Evolutionary conservation across 805 yeast genomes (phyloP).

Genomic region (Starmerella kuoi): DNA sequence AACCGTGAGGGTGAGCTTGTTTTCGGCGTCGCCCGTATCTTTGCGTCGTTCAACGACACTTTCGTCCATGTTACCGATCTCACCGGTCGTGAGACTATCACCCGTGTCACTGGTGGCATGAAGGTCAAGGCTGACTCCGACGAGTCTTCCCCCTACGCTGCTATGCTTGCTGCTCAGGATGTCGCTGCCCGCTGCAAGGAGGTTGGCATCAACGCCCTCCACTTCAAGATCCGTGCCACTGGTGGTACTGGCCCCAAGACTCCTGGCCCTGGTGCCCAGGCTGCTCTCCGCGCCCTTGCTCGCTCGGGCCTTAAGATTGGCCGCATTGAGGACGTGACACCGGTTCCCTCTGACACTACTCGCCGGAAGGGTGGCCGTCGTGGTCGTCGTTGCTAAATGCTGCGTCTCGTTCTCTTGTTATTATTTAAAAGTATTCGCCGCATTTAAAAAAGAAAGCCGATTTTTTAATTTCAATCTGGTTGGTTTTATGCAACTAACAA

Average conservation of each 20-base stretch:
- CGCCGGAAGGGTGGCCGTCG: slow-evolving; percentile 99
- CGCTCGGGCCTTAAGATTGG: slow-evolving; percentile 99
- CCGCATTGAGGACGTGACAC: slow-evolving; percentile 99
- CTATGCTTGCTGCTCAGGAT: slow-evolving; percentile 99
- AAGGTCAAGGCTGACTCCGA: slow-evolving; percentile 99
- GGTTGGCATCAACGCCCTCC: slow-evolving; percentile 99
- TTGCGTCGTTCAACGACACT: slow-evolving; percentile 99
- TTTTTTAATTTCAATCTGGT: background rate
- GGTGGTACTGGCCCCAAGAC: slow-evolving; percentile 99
- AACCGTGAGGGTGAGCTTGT: slow-evolving; percentile 96
- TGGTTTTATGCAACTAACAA: background rate
- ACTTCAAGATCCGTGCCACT: slow-evolving; percentile 98
- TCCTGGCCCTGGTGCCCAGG: slow-evolving; percentile 99
- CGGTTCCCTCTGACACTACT: slow-evolving; percentile 99
- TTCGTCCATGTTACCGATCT: slow-evolving; percentile 99
- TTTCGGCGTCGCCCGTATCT: slow-evolving; percentile 99
- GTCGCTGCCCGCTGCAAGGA: slow-evolving; percentile 98
- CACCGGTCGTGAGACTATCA: slow-evolving; percentile 98
- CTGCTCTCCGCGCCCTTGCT: slow-evolving; percentile 97
- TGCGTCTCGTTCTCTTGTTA: slow-evolving; percentile 13
- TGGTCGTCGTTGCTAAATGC: slow-evolving; percentile 90
- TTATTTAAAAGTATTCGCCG: slow-evolving; percentile 18
- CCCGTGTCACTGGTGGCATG: slow-evolving; percentile 99
- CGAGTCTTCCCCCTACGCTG: slow-evolving; percentile 99
- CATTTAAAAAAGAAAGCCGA: slow-evolving; percentile 6